Evolutionary conservation across 371 early-diverging fungal genomes (phyloP).

Genomic region (Smittium culicis): DNA sequence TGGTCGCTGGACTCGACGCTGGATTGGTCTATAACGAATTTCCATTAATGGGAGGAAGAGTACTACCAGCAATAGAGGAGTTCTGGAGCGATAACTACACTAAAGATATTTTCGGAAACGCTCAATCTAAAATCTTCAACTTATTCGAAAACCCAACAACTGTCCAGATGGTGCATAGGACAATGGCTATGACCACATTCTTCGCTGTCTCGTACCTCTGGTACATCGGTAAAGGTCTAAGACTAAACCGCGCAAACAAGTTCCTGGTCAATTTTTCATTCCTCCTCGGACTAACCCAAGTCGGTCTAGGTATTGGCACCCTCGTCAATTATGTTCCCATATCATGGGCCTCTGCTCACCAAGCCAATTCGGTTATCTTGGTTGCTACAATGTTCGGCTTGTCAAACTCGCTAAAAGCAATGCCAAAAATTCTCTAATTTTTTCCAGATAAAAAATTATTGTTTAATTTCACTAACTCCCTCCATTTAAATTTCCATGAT

Average conservation of each 20-base stretch:
- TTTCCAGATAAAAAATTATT: no score
- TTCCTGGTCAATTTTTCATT: conserved; percentile 59
- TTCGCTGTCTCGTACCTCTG: conserved; percentile 54
- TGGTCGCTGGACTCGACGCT: conserved; percentile 95
- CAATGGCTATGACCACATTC: conserved; percentile 71
- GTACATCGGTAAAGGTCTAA: conserved; percentile 50
- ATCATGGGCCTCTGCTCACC: conserved; percentile 86
- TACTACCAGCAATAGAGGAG: conserved; percentile 53
- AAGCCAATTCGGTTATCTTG: conserved; percentile 82
- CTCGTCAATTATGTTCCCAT: conserved; percentile 86
- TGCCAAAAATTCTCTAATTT: conserved; percentile 31
- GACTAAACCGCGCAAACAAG: conserved; percentile 50
- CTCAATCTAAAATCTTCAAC: conserved; percentile 53
- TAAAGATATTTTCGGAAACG: conserved; percentile 25
- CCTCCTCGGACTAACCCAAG: conserved; percentile 57
- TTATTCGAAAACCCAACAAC: conserved; percentile 84
- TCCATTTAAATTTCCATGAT: no score
- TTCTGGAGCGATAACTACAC: conserved; percentile 49
- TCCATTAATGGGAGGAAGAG: conserved; percentile 70
- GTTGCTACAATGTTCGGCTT: conserved; percentile 68
- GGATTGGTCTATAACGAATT: conserved; percentile 92
- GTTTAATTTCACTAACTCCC: no score
- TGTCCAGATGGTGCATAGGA: conserved; percentile 89
- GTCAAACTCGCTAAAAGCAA: conserved; percentile 55
- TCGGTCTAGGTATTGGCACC: conserved; percentile 79